Percentiles rank a stretch among this genome's conserved stretches.
Conservation (phyloP, 495 filamentous ascomycete species). For the Physcia stellaris region DNA sequence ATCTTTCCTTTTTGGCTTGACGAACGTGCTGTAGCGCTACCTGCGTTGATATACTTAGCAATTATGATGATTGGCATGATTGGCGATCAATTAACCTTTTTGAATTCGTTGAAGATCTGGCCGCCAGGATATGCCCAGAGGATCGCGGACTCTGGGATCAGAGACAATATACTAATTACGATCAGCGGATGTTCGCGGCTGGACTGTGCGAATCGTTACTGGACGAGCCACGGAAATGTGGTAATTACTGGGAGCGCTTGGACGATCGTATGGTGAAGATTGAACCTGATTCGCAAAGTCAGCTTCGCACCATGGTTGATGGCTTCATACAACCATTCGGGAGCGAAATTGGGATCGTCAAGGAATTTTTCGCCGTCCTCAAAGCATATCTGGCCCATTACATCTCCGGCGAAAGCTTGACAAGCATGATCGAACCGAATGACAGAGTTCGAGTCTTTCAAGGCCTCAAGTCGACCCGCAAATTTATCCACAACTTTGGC, state of each 20-base stretch:
- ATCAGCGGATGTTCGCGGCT: constrained; percentile 7
- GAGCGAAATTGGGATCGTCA: constrained; percentile 9
- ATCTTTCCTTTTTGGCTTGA: not conserved
- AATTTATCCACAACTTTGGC: not conserved
- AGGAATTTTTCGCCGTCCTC: constrained; percentile 8
- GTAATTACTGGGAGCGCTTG: not conserved
- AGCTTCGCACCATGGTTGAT: not conserved
- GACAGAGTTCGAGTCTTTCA: constrained; percentile 6
- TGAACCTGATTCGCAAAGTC: not conserved
- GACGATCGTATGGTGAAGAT: not conserved
- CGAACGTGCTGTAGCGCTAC: not conserved
- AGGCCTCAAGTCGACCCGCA: not conserved
- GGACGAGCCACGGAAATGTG: not conserved
- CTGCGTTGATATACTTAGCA: not conserved
- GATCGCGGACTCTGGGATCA: not conserved
- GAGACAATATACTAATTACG: constrained; percentile 2
- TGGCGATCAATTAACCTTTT: not conserved
- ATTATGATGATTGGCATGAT: not conserved
- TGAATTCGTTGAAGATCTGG: constrained; percentile 5
- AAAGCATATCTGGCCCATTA: constrained; percentile 10
- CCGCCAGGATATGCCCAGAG: constrained; percentile 2
- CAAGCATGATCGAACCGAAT: constrained; percentile 21
- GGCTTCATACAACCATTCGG: constrained; percentile 7
- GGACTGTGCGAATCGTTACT: constrained; percentile 1
- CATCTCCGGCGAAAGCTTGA: constrained; percentile 15